A percentile compares a stretch with the other conserved stretches of the same genome.
These are phyloP conservation scores for Euptelea pleiosperma DNA, from an alignment of 164 flowering plant genomes.

Conservation along the genomic window DNA sequence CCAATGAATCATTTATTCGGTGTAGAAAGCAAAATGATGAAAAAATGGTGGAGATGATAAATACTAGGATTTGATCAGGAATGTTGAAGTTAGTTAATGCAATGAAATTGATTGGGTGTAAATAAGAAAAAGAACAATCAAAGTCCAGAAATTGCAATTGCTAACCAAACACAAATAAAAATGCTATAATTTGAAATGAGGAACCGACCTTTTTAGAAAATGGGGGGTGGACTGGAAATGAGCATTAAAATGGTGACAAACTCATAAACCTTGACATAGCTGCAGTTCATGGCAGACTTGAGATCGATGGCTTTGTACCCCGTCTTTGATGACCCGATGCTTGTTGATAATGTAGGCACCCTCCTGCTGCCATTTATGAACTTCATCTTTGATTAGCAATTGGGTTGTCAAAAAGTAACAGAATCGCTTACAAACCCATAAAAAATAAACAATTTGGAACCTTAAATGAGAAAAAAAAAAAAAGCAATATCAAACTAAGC, in stretches of 20 bases:
- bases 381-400: conserved; percentile 80
- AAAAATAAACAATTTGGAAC: too few relatives aligned
- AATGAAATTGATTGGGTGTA: not conserved
- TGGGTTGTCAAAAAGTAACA: too few relatives aligned
- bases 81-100: too few relatives aligned
- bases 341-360: conserved; percentile 79
- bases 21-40: too few relatives aligned
- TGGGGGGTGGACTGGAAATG: conserved; percentile 93
- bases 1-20: too few relatives aligned
- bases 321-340: conserved; percentile 80
- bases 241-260: conserved; percentile 95
- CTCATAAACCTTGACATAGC: conserved; percentile 89
- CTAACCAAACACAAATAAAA: not conserved
- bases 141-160: not conserved
- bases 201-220: conserved; percentile 71
- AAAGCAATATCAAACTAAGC: too few relatives aligned
- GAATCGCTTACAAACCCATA: too few relatives aligned
- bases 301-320: conserved; percentile 97
- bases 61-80: too few relatives aligned
- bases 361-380: conserved; percentile 77
- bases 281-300: conserved; percentile 93
- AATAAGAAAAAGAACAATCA: not conserved
- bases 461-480: too few relatives aligned
- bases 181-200: conserved; percentile 70
- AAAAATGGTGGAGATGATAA: too few relatives aligned